Base-by-base conservation (phyloP, 2,329 filamentous ascomycete species). In the Lecanicillium sp. region DNA sequence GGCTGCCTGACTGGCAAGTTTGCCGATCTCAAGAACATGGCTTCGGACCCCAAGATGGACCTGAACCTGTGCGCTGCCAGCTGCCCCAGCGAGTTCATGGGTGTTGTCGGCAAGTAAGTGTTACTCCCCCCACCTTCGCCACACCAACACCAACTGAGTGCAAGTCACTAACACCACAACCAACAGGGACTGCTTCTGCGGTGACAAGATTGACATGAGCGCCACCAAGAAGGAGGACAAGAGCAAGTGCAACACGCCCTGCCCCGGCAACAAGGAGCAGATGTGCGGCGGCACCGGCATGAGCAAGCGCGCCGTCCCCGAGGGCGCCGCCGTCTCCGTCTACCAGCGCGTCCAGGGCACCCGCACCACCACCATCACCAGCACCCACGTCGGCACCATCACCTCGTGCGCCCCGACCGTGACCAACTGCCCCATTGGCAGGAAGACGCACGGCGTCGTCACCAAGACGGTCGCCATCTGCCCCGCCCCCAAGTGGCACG, bases 151-250 rank as follows among this genome's bases (percentile, higher is more conserved):
- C n/a, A n/a, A n/a, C n/a, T n/a, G n/a, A n/a, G n/a, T n/a, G n/a
- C n/a, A n/a, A n/a, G n/a, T n/a, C n/a, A n/a, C n/a, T n/a, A n/a
- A n/a, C n/a, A n/a, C n/a, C n/a, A n/a, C n/a, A n/a, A 11, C 12
- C 17, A 4, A 9, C 8, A 57, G 54, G 35, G 46, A 52, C 38
- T 61, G 58, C 45, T 56, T 55, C 49, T 61, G 58, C 33, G 55
- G 53, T 7, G 36, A 29, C 1, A 11, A 6, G 1, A 30, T 57
- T 14, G 43, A 49, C n/a, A 20, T 37, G 11, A 14, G 14, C 14
- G 33, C 20, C 13, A 40, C 44, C 5, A 25, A 33, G 27, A 17
- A 41, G 27, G 40, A 54, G 4, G 8, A 20, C 33, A 37, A 44
- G n/a, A 39, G 20, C 2, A 18, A 41, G 38, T 61, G 58, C 45